Conservation (phyloP, 2,329 filamentous ascomycete genomes). For the Sarocladiaceae sp. region DNA sequence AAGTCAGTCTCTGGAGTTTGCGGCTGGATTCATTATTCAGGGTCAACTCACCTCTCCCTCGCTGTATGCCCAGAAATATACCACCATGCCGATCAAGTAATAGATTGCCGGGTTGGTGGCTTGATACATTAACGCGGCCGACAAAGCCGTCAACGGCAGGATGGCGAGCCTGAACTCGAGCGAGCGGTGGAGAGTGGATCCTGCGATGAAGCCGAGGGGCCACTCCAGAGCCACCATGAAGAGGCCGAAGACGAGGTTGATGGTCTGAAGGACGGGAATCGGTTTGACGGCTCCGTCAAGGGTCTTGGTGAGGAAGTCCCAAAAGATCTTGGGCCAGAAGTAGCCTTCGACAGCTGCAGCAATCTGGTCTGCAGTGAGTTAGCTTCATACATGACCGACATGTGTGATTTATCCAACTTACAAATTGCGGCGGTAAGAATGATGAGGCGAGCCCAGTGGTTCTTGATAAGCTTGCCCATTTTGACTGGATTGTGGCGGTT, state of each 20-base stretch:
- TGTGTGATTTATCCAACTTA: constrained; percentile 36
- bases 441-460: constrained; percentile 96
- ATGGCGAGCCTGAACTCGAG: constrained; percentile 80
- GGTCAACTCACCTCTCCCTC: constrained; percentile 78
- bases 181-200: constrained; percentile 72
- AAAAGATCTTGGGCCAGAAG: constrained; percentile 99
- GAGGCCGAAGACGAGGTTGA: constrained; percentile 81
- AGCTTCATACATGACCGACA: constrained; percentile 19
- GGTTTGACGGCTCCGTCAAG: constrained; percentile 83
- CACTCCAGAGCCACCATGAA: constrained; percentile 82
- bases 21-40: not conserved
- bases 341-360: constrained; percentile 76
- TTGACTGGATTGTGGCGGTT: constrained; percentile 18
- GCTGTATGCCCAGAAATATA: constrained; percentile 96
- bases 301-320: constrained; percentile 90
- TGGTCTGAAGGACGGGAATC: constrained; percentile 77
- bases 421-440: constrained; percentile 76
- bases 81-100: constrained; percentile 75
- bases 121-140: constrained; percentile 78
- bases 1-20: constrained; percentile 10
- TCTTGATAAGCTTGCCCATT: constrained; percentile 99
- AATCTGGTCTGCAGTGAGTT: constrained; percentile 65
- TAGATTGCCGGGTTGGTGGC: constrained; percentile 88
- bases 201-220: constrained; percentile 73
- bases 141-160: constrained; percentile 70